Evolutionary conservation across 2,329 filamentous ascomycete species (phyloP), one percentile per base, ranked within the genome.

Genomic region (Colletotrichum chrysophilum): DNA sequence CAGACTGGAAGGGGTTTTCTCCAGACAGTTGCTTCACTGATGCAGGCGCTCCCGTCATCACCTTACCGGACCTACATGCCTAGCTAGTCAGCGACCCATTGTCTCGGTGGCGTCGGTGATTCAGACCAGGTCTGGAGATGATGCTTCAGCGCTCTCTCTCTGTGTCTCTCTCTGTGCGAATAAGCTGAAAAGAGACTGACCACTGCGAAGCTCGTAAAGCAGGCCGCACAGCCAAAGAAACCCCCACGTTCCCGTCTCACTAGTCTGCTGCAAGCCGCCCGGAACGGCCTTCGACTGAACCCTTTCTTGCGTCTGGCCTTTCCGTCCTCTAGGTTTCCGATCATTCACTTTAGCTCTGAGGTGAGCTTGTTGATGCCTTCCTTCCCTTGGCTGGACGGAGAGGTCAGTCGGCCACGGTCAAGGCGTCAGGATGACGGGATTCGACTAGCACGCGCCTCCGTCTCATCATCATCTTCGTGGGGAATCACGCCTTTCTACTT

Each of bases 181-280:
- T 34, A n/a, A 21, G n/a, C 58, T 61, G 58, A 18, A 61, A 64
- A 14, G 61, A 32, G 61, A 64, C n/a, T 24, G 60, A 18, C 30
- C n/a, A 38, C 60, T 24, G 60, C 58, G 60, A 36, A 28, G 62
- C n/a, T 67, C 65, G 65, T 66, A 67, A 34, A 67, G 43, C 32
- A 67, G 65, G 21, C 13, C 34, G 62, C 43, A 43, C 24, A 34
- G 38, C 70, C 28, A 58, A 4, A 30, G 32, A 72, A 21, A 66
- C 58, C 58, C 74, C 74, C 74, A 76, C 74, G 74, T 66, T 64
- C 48, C 66, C 52, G 14, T 16, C 34, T 61, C 36, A 48, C 61
- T 76, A 71, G 74, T 60, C 43, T 36, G 32, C 71, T 76, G 74
- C 74, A 75, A 14, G 71, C 26, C 60, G 71, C 74, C 56, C 71